Evolutionary conservation across 1,284 basidiomycete species (phyloP).

Genomic region (Leccinum fallax): DNA sequence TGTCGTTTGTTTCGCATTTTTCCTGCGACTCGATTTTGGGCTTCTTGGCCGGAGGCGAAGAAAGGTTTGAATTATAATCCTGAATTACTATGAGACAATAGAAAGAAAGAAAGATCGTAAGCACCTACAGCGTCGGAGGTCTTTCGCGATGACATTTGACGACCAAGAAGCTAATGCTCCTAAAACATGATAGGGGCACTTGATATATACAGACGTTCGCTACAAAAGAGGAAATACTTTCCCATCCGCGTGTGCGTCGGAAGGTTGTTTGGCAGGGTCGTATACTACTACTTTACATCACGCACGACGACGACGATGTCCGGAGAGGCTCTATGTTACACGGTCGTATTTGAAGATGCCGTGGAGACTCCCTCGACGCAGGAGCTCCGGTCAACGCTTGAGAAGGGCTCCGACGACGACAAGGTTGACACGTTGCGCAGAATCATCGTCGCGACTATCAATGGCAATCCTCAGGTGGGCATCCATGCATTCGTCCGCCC

Average conservation of each 20-base stretch:
- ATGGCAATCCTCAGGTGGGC: conserved; percentile 84
- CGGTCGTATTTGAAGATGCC: conserved; percentile 80
- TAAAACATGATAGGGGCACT: neutral
- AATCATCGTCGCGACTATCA: conserved; percentile 95
- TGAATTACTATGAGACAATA: neutral
- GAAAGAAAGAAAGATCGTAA: neutral
- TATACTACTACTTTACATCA: conserved; percentile 1
- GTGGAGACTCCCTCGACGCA: conserved; percentile 78
- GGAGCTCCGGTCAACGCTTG: conserved; percentile 85
- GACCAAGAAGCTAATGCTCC: neutral
- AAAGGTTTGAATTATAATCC: neutral
- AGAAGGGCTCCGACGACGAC: conserved; percentile 97
- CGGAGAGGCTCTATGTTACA: conserved; percentile 75
- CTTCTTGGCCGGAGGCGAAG: neutral
- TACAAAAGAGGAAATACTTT: conserved; percentile 16
- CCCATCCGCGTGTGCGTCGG: conserved; percentile 7
- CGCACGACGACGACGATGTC: conserved; percentile 29
- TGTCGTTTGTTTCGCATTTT: neutral
- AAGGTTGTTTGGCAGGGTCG: neutral
- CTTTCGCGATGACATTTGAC: neutral
- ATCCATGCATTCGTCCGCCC: neutral
- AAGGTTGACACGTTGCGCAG: conserved; percentile 96
- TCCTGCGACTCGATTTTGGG: neutral
- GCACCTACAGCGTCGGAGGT: neutral
- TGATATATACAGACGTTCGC: neutral